Conservation (phyloP, 2,329 filamentous ascomycete genomes). For the Knoxdaviesia capensis region DNA sequence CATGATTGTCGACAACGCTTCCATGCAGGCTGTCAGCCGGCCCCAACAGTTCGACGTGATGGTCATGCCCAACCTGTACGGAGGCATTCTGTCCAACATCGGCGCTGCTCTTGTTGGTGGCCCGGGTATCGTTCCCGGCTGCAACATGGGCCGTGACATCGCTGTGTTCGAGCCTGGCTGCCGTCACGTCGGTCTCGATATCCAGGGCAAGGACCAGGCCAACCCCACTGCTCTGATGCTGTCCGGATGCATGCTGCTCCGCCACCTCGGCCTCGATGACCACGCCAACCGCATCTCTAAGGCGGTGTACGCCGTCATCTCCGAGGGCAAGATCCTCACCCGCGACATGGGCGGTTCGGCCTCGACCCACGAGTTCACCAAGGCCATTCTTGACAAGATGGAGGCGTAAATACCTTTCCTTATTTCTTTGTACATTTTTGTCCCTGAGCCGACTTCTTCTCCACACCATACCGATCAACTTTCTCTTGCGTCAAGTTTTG, state of each 20-base stretch:
- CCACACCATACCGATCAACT: no score
- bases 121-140: constrained; percentile 89
- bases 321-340: constrained; percentile 74
- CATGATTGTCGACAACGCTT: constrained; percentile 99
- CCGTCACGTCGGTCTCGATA: constrained; percentile 97
- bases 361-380: constrained; percentile 87
- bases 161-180: constrained; percentile 98
- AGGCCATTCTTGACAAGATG: constrained; percentile 89
- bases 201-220: constrained; percentile 98
- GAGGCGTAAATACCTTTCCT: constrained; percentile 23
- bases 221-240: constrained; percentile 94
- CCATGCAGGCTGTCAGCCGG: constrained; percentile 92
- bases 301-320: constrained; percentile 58
- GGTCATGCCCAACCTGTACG: constrained; percentile 99
- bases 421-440: no score
- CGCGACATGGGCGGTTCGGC: constrained; percentile 87
- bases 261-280: constrained; percentile 91
- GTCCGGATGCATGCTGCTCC: constrained; percentile 89
- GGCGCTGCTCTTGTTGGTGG: constrained; percentile 92
- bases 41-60: constrained; percentile 99
- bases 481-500: no score
- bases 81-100: constrained; percentile 97
- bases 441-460: no score
- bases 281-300: constrained; percentile 97
- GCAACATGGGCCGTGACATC: constrained; percentile 98